Evolutionary conservation across 2,329 filamentous ascomycete genomes (phyloP).

Genomic region (Microdochium trichocladiopsis): DNA sequence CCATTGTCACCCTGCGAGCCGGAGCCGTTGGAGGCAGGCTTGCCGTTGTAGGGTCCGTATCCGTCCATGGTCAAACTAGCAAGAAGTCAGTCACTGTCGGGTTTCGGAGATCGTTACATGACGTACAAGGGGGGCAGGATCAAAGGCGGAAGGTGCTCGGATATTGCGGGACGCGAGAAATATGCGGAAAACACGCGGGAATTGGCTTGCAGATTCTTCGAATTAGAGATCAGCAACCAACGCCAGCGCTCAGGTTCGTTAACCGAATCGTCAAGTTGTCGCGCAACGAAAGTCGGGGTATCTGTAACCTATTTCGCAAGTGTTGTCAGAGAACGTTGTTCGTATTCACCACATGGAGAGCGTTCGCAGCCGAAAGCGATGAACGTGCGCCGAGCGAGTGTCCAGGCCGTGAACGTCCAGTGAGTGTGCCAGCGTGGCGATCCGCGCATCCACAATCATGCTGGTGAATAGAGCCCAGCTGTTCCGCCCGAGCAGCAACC

Average conservation of each 20-base stretch:
- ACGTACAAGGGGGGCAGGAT: no score
- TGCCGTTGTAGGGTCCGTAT: constrained; percentile 26
- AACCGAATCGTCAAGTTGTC: constrained; percentile 14
- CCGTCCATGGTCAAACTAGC: constrained; percentile 19
- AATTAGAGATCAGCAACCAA: constrained; percentile 23
- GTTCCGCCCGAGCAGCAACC: no score
- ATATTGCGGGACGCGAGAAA: neutral
- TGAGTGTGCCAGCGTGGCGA: no score
- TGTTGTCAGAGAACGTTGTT: neutral
- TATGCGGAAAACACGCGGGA: neutral
- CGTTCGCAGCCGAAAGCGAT: neutral
- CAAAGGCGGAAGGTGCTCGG: neutral
- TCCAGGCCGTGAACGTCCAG: no score
- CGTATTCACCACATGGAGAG: neutral
- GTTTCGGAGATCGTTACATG: neutral
- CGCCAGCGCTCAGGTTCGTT: constrained; percentile 18
- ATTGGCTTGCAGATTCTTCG: constrained; percentile 20
- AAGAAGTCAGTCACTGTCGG: neutral
- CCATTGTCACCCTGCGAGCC: constrained; percentile 26
- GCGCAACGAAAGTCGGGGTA: constrained; percentile 8
- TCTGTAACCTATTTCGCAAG: neutral
- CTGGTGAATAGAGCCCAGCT: no score
- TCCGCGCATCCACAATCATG: no score
- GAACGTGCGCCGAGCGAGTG: no score
- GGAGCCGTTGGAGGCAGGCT: constrained; percentile 26